Evolutionary conservation across 306 rosid species (phyloP).

Genomic region (Hippophae gyantsensis): DNA sequence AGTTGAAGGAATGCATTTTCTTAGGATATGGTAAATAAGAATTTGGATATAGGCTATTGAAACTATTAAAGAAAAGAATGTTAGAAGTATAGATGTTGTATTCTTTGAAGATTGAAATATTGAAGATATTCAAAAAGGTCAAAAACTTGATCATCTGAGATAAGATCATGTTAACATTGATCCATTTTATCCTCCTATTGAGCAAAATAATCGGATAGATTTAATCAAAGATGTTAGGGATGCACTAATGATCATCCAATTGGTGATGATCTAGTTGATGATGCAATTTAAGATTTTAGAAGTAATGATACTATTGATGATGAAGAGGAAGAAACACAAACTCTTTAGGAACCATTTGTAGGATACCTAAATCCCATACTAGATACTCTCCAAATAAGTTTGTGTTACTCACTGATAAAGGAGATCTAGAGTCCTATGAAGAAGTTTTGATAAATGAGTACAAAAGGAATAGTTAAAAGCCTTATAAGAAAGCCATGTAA

Average conservation of each 20-base stretch:
- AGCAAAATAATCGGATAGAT: neutral
- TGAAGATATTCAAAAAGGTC: neutral
- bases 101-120: neutral
- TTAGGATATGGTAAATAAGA: conserved; percentile 5
- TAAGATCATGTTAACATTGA: neutral
- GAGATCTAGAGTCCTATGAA: conserved; percentile 1
- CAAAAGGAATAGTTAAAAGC: conserved; percentile 1
- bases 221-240: neutral
- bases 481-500: conserved; percentile 16
- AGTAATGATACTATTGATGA: too few species aligned
- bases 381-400: neutral
- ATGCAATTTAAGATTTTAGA: too few species aligned
- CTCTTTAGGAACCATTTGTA: neutral
- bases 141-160: neutral
- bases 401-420: neutral
- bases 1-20: neutral
- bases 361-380: neutral
- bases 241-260: too few species aligned
- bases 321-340: neutral
- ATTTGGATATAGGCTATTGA: neutral
- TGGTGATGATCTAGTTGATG: neutral
- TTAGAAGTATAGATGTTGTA: neutral
- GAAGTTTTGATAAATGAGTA: neutral
- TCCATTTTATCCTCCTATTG: neutral
- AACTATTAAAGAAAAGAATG: neutral